A percentile compares a stretch with the other conserved stretches of the same genome.
phyloP scores from a whole-genome alignment of 177 flowering plant genomes.

The Vitis hybrid region DNA sequence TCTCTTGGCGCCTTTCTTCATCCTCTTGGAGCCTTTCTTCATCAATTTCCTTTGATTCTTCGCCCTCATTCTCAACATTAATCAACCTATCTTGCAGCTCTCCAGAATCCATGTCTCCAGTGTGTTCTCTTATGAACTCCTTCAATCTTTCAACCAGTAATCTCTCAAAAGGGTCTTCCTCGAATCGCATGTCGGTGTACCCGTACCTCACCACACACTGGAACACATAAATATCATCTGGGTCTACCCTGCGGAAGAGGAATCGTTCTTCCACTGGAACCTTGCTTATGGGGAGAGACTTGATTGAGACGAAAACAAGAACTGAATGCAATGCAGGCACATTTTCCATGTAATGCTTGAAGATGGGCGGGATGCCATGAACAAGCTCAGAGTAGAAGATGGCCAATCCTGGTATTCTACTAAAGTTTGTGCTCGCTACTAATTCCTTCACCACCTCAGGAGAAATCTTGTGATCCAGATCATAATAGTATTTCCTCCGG shows the following conservation, averaged over 20 bases:
- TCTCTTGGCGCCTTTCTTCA: neutral
- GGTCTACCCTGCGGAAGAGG: conserved; percentile 28
- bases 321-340: conserved; percentile 55
- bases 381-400: conserved; percentile 53
- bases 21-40: too few species aligned
- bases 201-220: conserved; percentile 56
- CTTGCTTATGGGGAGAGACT: conserved; percentile 46
- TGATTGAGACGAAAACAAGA: conserved; percentile 51
- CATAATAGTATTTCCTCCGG: conserved; percentile 38
- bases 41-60: neutral
- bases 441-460: conserved; percentile 28
- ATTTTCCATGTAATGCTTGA: conserved; percentile 44
- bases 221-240: conserved; percentile 36
- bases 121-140: conserved; percentile 13
- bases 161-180: conserved; percentile 41
- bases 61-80: neutral
- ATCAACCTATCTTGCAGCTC: neutral
- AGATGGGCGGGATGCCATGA: conserved; percentile 59
- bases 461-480: conserved; percentile 45
- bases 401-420: conserved; percentile 47
- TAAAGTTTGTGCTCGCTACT: conserved; percentile 13
- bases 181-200: conserved; percentile 35
- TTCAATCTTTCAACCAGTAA: conserved; percentile 40
- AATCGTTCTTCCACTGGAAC: conserved; percentile 46
- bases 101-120: neutral